phyloP scores from a whole-genome alignment of 2,329 filamentous ascomycete genomes.

The Gremmenia infestans region DNA sequence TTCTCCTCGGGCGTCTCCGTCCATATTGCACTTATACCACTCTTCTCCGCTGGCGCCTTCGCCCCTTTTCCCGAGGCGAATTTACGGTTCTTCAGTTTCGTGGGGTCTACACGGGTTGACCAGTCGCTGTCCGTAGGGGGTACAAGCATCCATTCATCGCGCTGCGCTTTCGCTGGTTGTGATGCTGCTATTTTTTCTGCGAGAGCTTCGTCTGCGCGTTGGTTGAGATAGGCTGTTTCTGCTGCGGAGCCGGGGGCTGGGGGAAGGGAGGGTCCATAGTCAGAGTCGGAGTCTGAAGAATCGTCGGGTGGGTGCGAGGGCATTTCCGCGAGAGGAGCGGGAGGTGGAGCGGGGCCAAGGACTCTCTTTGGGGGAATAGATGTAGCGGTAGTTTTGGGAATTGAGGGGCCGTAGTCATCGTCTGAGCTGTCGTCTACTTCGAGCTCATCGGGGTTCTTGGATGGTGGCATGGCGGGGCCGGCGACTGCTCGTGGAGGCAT shows the following conservation, averaged over 20 bases:
- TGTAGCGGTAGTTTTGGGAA: slow-evolving; percentile 20
- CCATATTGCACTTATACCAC: slow-evolving; percentile 55
- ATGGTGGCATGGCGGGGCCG: slow-evolving; percentile 32
- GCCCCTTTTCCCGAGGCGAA: slow-evolving; percentile 69
- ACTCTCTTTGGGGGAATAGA: slow-evolving; percentile 20
- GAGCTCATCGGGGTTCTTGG: slow-evolving; percentile 40
- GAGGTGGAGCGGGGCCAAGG: slow-evolving; percentile 41
- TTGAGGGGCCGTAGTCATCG: slow-evolving; percentile 27
- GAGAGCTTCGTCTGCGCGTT: slow-evolving; percentile 9
- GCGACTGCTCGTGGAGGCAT: not conserved
- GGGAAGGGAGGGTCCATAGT: slow-evolving; percentile 57
- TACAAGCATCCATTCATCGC: slow-evolving; percentile 82
- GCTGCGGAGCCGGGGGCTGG: slow-evolving; percentile 34
- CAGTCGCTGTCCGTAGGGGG: slow-evolving; percentile 53
- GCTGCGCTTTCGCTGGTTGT: slow-evolving; percentile 46
- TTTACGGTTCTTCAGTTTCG: slow-evolving; percentile 73
- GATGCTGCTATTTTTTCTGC: slow-evolving; percentile 29
- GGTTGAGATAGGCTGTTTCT: slow-evolving; percentile 8
- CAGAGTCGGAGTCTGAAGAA: slow-evolving; percentile 39
- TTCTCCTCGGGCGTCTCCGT: slow-evolving; percentile 90
- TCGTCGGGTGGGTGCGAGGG: slow-evolving; percentile 30
- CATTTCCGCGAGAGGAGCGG: slow-evolving; percentile 36
- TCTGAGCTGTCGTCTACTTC: slow-evolving; percentile 37
- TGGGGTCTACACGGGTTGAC: slow-evolving; percentile 69
- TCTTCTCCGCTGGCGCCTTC: slow-evolving; percentile 35